Conservation (phyloP, 441 rosid genomes). For the Capsella rubella region DNA sequence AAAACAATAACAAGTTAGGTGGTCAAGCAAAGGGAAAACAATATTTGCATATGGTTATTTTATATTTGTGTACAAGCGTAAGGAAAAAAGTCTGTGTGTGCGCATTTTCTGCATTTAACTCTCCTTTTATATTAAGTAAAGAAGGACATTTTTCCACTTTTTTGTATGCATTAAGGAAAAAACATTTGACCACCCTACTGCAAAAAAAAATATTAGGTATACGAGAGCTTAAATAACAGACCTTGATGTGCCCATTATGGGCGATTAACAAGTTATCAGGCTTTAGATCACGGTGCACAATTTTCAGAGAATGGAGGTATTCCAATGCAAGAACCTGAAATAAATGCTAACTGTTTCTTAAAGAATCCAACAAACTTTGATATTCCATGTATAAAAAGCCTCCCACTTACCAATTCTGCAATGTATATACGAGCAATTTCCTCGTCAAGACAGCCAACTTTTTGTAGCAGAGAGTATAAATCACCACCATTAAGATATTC, state of each 20-base stretch:
- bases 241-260: conserved; percentile 92
- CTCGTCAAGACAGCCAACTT: conserved; percentile 87
- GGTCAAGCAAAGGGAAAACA: conserved; percentile 16
- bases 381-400: conserved; percentile 25
- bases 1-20: conserved; percentile 44
- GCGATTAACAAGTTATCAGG: conserved; percentile 90
- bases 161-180: neutral
- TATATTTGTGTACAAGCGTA: neutral
- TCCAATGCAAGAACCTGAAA: conserved; percentile 92
- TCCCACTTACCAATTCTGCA: conserved; percentile 78
- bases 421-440: conserved; percentile 81
- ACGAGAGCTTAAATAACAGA: conserved; percentile 49
- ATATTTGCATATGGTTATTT: conserved; percentile 5
- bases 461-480: conserved; percentile 78
- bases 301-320: conserved; percentile 78
- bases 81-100: neutral
- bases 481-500: conserved; percentile 95
- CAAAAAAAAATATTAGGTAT: conserved; percentile 25
- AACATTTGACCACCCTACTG: neutral
- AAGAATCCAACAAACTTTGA: conserved; percentile 27
- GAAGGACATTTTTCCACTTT: neutral
- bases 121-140: conserved; percentile 6
- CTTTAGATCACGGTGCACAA: conserved; percentile 89
- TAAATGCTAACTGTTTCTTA: conserved; percentile 30
- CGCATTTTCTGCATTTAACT: neutral